Percentiles rank a stretch among this genome's conserved stretches.
Conservation (phyloP, 2,329 filamentous ascomycete genomes). For the Ophiocordyceps camponoti-rufipedis region DNA sequence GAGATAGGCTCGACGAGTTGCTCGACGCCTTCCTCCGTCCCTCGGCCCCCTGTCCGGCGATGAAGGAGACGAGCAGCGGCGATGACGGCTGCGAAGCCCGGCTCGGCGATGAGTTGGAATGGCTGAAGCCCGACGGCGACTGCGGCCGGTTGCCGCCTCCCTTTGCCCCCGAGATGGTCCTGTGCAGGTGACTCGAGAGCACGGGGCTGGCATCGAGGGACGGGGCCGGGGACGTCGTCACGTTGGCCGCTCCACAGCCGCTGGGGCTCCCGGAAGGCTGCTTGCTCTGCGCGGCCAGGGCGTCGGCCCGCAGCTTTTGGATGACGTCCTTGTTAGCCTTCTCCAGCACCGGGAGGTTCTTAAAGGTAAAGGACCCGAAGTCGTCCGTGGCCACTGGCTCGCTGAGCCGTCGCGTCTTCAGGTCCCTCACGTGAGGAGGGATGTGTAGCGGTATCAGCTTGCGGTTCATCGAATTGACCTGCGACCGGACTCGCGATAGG, state of each 20-base stretch:
- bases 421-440: conserved; percentile 84
- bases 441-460: conserved; percentile 92
- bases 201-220: conserved; percentile 74
- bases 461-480: conserved; percentile 73
- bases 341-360: conserved; percentile 88
- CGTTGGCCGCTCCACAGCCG: conserved; percentile 16
- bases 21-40: conserved; percentile 77
- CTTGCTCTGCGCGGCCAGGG: conserved; percentile 51
- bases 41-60: conserved; percentile 65
- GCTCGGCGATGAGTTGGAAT: conserved; percentile 72
- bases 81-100: conserved; percentile 50
- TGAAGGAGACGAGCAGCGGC: conserved; percentile 90
- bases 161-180: conserved; percentile 70
- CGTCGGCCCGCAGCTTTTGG: conserved; percentile 83
- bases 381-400: conserved; percentile 81
- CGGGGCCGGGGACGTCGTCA: conserved; percentile 40
- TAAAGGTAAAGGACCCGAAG: conserved; percentile 92
- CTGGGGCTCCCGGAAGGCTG: conserved; percentile 23
- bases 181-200: conserved; percentile 60
- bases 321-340: conserved; percentile 99
- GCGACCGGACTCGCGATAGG: conserved; percentile 69
- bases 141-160: conserved; percentile 54
- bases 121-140: conserved; percentile 67
- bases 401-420: conserved; percentile 71
- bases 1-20: conserved; percentile 67